A percentile compares a stretch with the other conserved stretches of the same genome.
phyloP scores from a whole-genome alignment of 2,329 filamentous ascomycete genomes.

The Aspergillus awamori region DNA sequence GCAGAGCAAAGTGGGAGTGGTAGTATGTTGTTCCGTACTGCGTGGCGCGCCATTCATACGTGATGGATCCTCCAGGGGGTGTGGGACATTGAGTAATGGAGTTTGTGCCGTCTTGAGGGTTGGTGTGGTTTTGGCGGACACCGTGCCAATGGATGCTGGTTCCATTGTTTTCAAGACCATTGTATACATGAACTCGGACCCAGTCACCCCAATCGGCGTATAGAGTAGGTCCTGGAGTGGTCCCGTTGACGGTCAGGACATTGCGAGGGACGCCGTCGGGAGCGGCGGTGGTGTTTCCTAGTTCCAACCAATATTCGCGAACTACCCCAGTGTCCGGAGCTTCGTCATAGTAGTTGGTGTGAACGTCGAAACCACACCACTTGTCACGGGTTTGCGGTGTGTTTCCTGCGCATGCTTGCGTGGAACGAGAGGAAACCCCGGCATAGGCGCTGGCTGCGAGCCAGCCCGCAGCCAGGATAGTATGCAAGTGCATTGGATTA shows the following conservation, averaged over 20 bases:
- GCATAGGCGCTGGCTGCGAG: background rate
- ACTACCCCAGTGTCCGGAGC: slow-evolving; percentile 18
- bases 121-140: slow-evolving; percentile 35
- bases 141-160: slow-evolving; percentile 40
- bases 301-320: slow-evolving; percentile 21
- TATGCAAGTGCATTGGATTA: background rate
- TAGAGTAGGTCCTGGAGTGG: slow-evolving; percentile 69
- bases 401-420: background rate
- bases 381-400: background rate
- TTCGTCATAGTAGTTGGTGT: slow-evolving; percentile 38
- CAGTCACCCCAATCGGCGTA: slow-evolving; percentile 65
- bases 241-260: slow-evolving; percentile 62
- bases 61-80: slow-evolving; percentile 38
- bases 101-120: slow-evolving; percentile 34
- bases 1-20: slow-evolving; percentile 40
- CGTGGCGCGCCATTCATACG: slow-evolving; percentile 40
- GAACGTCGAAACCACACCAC: slow-evolving; percentile 25
- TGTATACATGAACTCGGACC: slow-evolving; percentile 59
- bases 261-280: slow-evolving; percentile 38
- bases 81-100: slow-evolving; percentile 45
- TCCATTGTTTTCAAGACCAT: slow-evolving; percentile 42
- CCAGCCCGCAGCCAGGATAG: background rate
- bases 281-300: slow-evolving; percentile 18
- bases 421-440: background rate
- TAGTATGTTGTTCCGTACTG: slow-evolving; percentile 42